Evolutionary conservation across 768 basidiomycete genomes (phyloP), one percentile per base, ranked within the genome.

Genomic region (Termitomyces sp.): DNA sequence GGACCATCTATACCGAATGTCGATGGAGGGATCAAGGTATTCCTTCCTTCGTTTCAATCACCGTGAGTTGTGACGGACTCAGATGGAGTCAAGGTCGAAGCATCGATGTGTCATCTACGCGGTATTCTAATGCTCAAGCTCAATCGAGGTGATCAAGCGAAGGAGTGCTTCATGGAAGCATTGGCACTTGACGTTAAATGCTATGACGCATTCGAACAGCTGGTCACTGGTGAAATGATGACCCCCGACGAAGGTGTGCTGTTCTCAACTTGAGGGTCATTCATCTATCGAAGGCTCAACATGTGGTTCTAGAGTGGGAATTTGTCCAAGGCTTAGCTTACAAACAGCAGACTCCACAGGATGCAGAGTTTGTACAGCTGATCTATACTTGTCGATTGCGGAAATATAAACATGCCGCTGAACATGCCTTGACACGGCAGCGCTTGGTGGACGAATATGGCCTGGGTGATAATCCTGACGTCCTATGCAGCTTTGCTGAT

Each of bases 181-280:
- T 81, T 99, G 22, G 84, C 90, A 2, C 80, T 98, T 22, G 97
- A 99, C 66, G 93, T 98, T 38, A 97, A 97, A 74, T 98, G 96
- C 73, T 98, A 94, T 68, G 97, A 98, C 65, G 89, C 94, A 2
- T 98, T 97, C 69, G 88, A 92, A 62, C 91, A 94, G 63, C 82
- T 99, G 11, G 79, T 98, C 32, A 89, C 86, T 20, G 92, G 94
- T 2, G 93, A 96, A 71, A 96, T 98, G 94, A 93, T 99, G 91
- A 87, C 90, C 12, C 87, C 91, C 1, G 89, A 94, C 61, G 97
- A 99, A 85, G 96, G 96, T 92, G 48, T n/a, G 73, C 59, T 11
- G 42, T 46, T 22, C 22, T 57, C 60, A 48, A 36, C 11, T 55
- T 40, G 4, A 7, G 15, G 24, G 4, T 13, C 28, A 35, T n/a